Base-by-base conservation (phyloP, 2,329 filamentous ascomycete species). In the Lachnellula cervina region DNA sequence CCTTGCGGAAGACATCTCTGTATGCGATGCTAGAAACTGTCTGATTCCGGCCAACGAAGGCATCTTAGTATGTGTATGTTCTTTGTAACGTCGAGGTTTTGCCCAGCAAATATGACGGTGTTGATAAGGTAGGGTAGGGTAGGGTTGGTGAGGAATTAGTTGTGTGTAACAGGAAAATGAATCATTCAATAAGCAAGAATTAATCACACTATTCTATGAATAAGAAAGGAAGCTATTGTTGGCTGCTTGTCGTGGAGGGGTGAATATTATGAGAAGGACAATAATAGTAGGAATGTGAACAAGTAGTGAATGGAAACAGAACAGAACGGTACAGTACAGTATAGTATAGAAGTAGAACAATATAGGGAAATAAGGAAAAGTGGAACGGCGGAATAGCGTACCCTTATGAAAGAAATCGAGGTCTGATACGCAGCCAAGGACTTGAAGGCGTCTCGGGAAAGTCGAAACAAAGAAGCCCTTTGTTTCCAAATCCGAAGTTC, bases 1-100 rank as follows among this genome's bases (percentile, higher is more conserved):
- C 57, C 57, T 63, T 56, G 64, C 55, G 51, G 67, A 67, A 52
- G 68, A 69, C 67, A 71, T 68, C 40, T 69, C 64, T 57, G 68
- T 66, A 57, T 66, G 60, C 52, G 66, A 61, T 56, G 64, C 52
- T 48, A 70, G 32, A 55, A 67, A 62, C 43, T 61, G 60, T 60
- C 60, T 68, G 54, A 69, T 46, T 60, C 65, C 63, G 64, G 54
- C 66, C 61, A 70, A 61, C 53, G 65, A 61, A 62, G 63, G 62
- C 67, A 68, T 69, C 58, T 66, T 66, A 64, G 63, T 60, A 59
- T 62, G 43, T 61, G 56, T 62, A 51, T 59, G 49, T 54, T 59
- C 37, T 59, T 55, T 58, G 34, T 52, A 51, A 52, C 23, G 25
- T 51, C 51, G 45, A 49, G 17, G n/a, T 28, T 52, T 52, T 52